These are phyloP conservation scores for Leishmania major DNA, from an alignment of 208 protist species.

Conservation along the genomic window DNA sequence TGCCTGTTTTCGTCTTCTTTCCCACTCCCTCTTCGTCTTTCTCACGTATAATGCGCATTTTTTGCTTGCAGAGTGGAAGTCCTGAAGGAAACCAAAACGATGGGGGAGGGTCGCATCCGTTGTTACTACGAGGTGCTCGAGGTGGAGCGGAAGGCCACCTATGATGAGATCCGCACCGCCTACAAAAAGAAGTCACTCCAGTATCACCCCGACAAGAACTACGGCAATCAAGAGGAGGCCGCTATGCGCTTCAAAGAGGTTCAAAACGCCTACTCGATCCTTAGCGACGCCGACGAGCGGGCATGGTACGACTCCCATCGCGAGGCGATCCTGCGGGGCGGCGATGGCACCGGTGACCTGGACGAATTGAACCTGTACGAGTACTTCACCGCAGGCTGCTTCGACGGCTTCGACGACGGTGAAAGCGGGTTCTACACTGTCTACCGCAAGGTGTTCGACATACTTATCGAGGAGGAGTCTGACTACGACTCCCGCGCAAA, in stretches of 20 bases:
- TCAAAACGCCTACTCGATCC: constrained; percentile 88
- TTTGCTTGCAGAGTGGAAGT: not conserved
- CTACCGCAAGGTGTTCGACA: constrained; percentile 77
- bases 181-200: constrained; percentile 88
- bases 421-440: constrained; percentile 83
- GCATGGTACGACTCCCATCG: constrained; percentile 93
- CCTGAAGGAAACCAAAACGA: not conserved
- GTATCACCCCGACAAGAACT: constrained; percentile 93
- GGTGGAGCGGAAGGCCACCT: constrained; percentile 73
- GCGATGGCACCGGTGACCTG: constrained; percentile 46
- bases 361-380: constrained; percentile 84
- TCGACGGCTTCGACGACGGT: constrained; percentile 75
- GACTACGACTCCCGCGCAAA: constrained; percentile 64
- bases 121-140: constrained; percentile 92
- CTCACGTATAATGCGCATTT: not conserved
- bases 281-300: constrained; percentile 85
- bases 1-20: not conserved
- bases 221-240: constrained; percentile 77
- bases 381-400: constrained; percentile 86
- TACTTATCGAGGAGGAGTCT: constrained; percentile 70
- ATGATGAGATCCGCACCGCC: constrained; percentile 80
- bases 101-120: constrained; percentile 51
- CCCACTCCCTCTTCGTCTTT: not conserved
- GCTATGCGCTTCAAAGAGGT: constrained; percentile 86
- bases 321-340: constrained; percentile 77